Base-by-base conservation (phyloP, 495 filamentous ascomycete species). In the Entonaema liquescens region DNA sequence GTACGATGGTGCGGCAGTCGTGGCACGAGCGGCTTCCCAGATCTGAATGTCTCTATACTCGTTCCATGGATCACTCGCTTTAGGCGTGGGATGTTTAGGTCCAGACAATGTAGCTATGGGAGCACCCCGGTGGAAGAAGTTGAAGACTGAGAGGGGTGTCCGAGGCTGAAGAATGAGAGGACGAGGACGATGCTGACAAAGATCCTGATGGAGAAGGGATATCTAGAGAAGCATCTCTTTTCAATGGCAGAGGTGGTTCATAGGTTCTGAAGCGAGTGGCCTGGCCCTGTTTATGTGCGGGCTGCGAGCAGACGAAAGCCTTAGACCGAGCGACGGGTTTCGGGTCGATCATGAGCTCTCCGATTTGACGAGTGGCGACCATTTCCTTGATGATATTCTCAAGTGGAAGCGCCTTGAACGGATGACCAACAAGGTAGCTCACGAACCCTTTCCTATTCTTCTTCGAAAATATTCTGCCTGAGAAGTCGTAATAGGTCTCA, bases 11-110 rank as follows among this genome's bases (percentile, higher is more conserved):
- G 77, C 77, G 1, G 77, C 77, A 2, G 76, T 76, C 4, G 77
- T 79, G 9, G 77, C 77, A 3, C 76, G 62, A 2, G 74, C 74
- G 0, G 74, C 76, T 36, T 79, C 63, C 72, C 72, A 77, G 13
- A 79, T 78, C 19, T 21, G 35, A 52, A 57, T 50, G 8, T 67
- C 59, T 49, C 40, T 56, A 17, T 57, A 65, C 3, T 57, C 38
- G 13, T 49, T 17, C 62, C 62, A 65, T 26, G 52, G 62, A 8
- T 65, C 61, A 5, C 3, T 21, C 17, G 17, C 19, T 5, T 19
- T 23, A 9, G 33, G 35, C 35, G 12, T n/a, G 1, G 9, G 0
- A 8, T 5, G 15, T 23, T 29, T 17, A 21, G 9, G 53, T 19
- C 15, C 2, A n/a, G 53, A 29, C 1, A 2, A 6, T 11, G 15